Conservation (phyloP, 768 basidiomycete species). For the Pholiota conissans region DNA sequence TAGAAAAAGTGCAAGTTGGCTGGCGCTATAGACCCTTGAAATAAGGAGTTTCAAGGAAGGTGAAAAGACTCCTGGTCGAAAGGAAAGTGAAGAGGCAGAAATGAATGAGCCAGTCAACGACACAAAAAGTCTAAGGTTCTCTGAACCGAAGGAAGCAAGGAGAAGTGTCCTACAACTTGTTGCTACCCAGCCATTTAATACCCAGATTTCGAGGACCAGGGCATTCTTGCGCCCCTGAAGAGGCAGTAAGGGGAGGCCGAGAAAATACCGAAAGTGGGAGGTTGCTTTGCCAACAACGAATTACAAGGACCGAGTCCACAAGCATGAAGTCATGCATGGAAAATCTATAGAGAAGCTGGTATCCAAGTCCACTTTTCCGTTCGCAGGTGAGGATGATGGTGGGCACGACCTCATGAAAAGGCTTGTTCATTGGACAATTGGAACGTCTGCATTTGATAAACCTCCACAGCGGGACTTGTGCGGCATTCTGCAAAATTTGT, state of each 20-base stretch:
- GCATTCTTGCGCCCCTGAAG: neutral
- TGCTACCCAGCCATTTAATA: slow-evolving; percentile 15
- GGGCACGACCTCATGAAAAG: neutral
- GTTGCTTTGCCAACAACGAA: slow-evolving; percentile 25
- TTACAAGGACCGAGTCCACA: slow-evolving; percentile 12
- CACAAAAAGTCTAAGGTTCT: slow-evolving; percentile 32
- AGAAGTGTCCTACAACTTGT: slow-evolving; percentile 6
- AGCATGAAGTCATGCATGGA: neutral
- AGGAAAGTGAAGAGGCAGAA: slow-evolving; percentile 27
- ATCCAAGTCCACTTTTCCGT: neutral
- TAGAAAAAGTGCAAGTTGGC: slow-evolving; percentile 10
- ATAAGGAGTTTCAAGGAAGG: slow-evolving; percentile 12
- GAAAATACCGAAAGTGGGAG: slow-evolving; percentile 9
- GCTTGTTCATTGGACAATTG: neutral
- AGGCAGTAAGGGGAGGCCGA: slow-evolving; percentile 11
- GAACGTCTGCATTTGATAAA: neutral
- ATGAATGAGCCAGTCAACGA: slow-evolving; percentile 46
- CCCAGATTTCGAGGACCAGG: slow-evolving; percentile 3
- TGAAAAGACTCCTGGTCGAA: slow-evolving; percentile 48
- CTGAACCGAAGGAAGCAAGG: slow-evolving; percentile 25
- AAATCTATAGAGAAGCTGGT: slow-evolving; percentile 10
- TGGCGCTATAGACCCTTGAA: slow-evolving; percentile 15
- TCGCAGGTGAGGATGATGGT: neutral
- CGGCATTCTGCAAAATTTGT: neutral
- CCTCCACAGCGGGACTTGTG: neutral